Base-by-base conservation (phyloP, 179 eudicot genomes). In the Drosera spatulata region DNA sequence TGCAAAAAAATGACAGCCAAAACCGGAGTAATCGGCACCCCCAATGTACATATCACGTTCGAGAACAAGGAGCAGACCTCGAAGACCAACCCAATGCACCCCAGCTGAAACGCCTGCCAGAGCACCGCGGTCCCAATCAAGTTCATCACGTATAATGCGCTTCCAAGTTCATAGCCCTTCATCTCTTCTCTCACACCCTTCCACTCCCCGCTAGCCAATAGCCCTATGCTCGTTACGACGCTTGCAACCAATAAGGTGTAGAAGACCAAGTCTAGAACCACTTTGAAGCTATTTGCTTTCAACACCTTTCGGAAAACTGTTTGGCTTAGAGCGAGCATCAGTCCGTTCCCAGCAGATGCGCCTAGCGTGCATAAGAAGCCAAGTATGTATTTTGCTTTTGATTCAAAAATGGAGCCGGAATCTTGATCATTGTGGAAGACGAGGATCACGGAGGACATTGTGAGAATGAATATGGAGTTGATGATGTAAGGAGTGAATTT, bases 161-260 rank as follows among this genome's bases (percentile, higher is more conserved):
- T 66, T 8, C 85, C 82, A 3, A 37, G 15, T 51, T 62, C 61
- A 60, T 57, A 81, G 15, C 58, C 73, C 6, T 48, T 54, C 78
- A 75, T 78, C 62, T 81, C 82, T 44, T 12, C 53, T 3, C 3
- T 11, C 60, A 77, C 45, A 5, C 55, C 49, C 46, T 43, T 70
- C 82, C 82, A 75, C 3, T 81, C 82, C 41, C 78, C 72, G 41
- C 78, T 78, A 2, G 69, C 69, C 12, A 77, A 67, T 41, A 81
- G 72, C 48, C 74, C 85, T 33, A 61, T 53, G 4, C 70, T 6
- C 3, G 68, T 57, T 1, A 52, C 66, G 37, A 45, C 10, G 2
- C 65, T 61, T 0, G 85, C 85, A 5, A 75, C 51, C 14, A 59
- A n/a, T 3, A 56, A 52, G 43, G 62, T 59, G 54, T 65, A 78